Conservation (phyloP, 2,329 filamentous ascomycete genomes). For the Aspergillus pseudoglaucus region DNA sequence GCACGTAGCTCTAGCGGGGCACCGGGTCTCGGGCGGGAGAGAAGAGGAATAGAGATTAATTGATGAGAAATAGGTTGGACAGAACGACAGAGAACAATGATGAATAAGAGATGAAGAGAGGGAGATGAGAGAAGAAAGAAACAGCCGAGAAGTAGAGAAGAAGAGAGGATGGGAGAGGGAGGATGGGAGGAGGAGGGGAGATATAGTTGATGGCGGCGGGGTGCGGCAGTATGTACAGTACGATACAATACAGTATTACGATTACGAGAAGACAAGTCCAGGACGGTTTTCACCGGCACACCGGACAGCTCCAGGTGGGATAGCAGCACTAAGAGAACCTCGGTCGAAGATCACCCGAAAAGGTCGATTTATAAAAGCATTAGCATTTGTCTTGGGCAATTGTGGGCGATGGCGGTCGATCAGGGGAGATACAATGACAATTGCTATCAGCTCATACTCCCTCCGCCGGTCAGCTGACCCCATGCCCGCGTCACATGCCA, state of each 20-base stretch:
- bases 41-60: background rate
- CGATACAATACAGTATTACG: slow-evolving; percentile 7
- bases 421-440: no score
- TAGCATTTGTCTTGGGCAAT: no score
- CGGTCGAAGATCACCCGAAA: background rate
- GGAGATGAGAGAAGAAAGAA: background rate
- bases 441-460: no score
- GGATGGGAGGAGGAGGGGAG: background rate
- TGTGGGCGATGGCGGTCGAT: no score
- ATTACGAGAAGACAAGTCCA: no score
- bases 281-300: slow-evolving; percentile 18
- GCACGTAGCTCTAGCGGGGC: no score
- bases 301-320: slow-evolving; percentile 7
- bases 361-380: no score
- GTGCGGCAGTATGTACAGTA: background rate
- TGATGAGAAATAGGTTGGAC: background rate
- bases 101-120: background rate
- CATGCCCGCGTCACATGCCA: no score
- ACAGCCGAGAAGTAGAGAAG: background rate
- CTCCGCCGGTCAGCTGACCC: no score
- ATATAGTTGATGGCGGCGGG: slow-evolving; percentile 1
- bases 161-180: slow-evolving; percentile 1
- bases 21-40: background rate
- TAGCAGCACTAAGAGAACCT: background rate
- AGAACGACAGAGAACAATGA: background rate